These are phyloP conservation scores for Pyrenophora seminiperda DNA, from an alignment of 2,329 filamentous ascomycete genomes.

Conservation along the genomic window DNA sequence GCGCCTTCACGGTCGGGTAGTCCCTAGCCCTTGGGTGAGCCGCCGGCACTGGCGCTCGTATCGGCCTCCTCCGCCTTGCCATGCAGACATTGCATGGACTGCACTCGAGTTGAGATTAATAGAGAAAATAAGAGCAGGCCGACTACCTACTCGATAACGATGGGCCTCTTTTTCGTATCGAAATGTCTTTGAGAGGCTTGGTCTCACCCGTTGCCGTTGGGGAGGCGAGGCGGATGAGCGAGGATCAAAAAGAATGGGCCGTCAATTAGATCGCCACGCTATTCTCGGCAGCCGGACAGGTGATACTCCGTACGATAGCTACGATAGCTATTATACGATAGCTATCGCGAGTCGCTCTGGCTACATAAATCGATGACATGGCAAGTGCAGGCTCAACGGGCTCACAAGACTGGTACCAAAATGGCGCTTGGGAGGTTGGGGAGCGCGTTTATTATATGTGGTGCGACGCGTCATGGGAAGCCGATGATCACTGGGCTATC, in stretches of 20 bases:
- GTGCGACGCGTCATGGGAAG: slow-evolving; percentile 38
- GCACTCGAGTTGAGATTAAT: too few species aligned
- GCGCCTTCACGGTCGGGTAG: slow-evolving; percentile 19
- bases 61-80: slow-evolving; percentile 1
- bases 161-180: too few species aligned
- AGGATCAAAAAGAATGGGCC: slow-evolving; percentile 17
- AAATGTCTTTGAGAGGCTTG: not conserved
- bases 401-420: not conserved
- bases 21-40: slow-evolving; percentile 9
- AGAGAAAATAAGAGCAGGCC: too few species aligned
- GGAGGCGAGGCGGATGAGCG: slow-evolving; percentile 7
- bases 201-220: slow-evolving; percentile 3
- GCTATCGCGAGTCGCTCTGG: not conserved
- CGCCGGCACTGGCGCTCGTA: not conserved
- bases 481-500: slow-evolving; percentile 6
- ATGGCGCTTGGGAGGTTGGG: slow-evolving; percentile 5
- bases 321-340: slow-evolving; percentile 6
- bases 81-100: not conserved
- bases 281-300: slow-evolving; percentile 9
- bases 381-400: slow-evolving; percentile 5
- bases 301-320: slow-evolving; percentile 16
- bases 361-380: not conserved
- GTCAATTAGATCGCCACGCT: slow-evolving; percentile 21
- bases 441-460: slow-evolving; percentile 31
- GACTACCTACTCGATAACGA: too few species aligned